phyloP scores from a whole-genome alignment of 2,329 filamentous ascomycete species.

The Kalaharituber pfeilii region DNA sequence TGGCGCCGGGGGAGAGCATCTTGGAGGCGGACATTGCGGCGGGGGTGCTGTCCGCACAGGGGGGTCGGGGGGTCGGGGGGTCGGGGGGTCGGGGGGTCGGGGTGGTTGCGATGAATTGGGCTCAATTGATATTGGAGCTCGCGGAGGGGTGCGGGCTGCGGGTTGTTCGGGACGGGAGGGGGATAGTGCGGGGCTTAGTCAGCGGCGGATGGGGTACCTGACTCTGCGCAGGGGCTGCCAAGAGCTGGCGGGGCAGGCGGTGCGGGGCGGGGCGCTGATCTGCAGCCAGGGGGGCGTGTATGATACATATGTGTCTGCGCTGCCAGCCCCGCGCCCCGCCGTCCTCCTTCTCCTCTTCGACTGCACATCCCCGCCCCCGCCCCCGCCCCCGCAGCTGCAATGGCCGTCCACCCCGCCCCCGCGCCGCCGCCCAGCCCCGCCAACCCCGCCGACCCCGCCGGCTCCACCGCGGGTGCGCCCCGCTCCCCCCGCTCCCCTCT shows the following conservation, averaged over 20 bases:
- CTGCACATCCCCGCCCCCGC: neutral
- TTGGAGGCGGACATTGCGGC: conserved; percentile 17
- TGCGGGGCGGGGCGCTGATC: neutral
- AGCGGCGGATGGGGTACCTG: neutral
- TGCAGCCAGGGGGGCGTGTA: neutral
- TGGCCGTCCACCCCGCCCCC: conserved; percentile 19
- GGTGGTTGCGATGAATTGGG: conserved; percentile 3
- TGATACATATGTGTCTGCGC: too few relatives aligned
- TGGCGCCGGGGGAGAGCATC: conserved; percentile 18
- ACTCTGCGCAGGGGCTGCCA: neutral
- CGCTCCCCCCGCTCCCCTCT: neutral
- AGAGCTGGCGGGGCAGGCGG: neutral
- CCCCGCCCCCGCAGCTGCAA: neutral
- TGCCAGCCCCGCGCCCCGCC: too few relatives aligned
- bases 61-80: too few relatives aligned
- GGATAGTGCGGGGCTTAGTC: neutral
- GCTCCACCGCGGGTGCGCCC: conserved; percentile 25
- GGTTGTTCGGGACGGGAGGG: neutral
- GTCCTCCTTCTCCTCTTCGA: too few relatives aligned
- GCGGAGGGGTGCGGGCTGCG: neutral
- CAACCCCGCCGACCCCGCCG: conserved; percentile 30
- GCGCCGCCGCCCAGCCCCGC: conserved; percentile 31
- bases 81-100: too few relatives aligned
- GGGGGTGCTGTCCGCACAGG: too few relatives aligned
- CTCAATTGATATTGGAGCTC: neutral